These are phyloP conservation scores for Colletotrichum musae DNA, from an alignment of 2,329 filamentous ascomycete genomes.

Conservation along the genomic window DNA sequence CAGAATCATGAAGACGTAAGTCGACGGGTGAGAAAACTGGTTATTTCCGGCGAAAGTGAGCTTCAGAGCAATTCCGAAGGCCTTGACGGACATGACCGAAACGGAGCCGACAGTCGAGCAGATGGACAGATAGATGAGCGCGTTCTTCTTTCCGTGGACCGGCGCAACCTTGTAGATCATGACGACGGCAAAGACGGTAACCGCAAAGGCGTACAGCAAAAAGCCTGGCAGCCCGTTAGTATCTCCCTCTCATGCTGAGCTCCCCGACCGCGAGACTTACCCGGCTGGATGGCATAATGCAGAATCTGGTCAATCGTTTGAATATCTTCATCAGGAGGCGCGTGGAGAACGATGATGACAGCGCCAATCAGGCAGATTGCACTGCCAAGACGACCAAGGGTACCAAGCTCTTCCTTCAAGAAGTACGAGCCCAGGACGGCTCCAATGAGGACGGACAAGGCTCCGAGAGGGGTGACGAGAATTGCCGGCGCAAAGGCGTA, in stretches of 20 bases:
- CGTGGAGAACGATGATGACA: conserved; percentile 97
- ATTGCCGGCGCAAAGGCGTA: conserved; percentile 99
- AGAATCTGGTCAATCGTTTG: conserved; percentile 93
- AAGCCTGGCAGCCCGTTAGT: conserved; percentile 74
- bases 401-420: conserved; percentile 89
- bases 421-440: conserved; percentile 97
- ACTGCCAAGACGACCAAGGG: conserved; percentile 92
- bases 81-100: conserved; percentile 99
- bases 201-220: conserved; percentile 85
- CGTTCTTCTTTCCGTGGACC: conserved; percentile 92
- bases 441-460: conserved; percentile 93
- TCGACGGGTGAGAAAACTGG: conserved; percentile 94
- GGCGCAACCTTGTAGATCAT: conserved; percentile 98
- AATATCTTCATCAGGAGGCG: conserved; percentile 93
- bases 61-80: conserved; percentile 97
- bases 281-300: conserved; percentile 89
- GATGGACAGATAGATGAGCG: conserved; percentile 95
- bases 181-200: conserved; percentile 86
- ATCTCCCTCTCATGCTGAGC: not conserved
- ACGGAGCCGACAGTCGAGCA: conserved; percentile 97
- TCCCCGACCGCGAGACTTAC: conserved; percentile 64
- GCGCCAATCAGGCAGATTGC: conserved; percentile 96
- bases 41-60: conserved; percentile 94
- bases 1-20: conserved; percentile 97
- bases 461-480: conserved; percentile 93